Percentiles rank a stretch among this genome's conserved stretches.
These are phyloP conservation scores for Thermomucor indicae-seudaticae DNA, from an alignment of 371 early-diverging fungal species.

Conservation along the genomic window DNA sequence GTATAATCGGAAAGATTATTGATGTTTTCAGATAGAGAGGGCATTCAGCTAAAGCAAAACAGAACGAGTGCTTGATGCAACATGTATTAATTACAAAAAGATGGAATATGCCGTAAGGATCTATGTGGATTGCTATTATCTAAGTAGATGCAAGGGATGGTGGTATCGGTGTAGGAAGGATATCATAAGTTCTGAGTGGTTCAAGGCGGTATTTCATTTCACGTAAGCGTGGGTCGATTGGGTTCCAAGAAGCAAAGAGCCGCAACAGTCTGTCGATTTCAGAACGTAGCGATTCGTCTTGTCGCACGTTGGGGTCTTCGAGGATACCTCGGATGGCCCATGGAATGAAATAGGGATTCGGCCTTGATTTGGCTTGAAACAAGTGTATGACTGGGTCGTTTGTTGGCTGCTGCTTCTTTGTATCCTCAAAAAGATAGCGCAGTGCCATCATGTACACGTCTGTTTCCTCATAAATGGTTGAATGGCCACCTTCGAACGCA, in stretches of 20 bases:
- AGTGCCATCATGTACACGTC: slow-evolving; percentile 72
- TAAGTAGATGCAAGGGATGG: too few relatives aligned
- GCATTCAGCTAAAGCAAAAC: too few relatives aligned
- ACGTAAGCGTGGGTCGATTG: slow-evolving; percentile 59
- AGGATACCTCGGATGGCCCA: slow-evolving; percentile 85
- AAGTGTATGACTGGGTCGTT: slow-evolving; percentile 25
- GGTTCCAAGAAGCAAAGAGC: slow-evolving; percentile 76
- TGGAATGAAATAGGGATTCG: slow-evolving; percentile 85
- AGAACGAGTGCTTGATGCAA: too few relatives aligned
- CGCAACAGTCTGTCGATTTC: slow-evolving; percentile 60
- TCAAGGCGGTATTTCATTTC: slow-evolving; percentile 86
- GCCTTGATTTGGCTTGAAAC: slow-evolving; percentile 44
- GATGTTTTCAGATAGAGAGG: too few relatives aligned
- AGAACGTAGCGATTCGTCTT: slow-evolving; percentile 36
- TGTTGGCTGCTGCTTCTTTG: slow-evolving; percentile 11
- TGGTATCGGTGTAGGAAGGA: not conserved
- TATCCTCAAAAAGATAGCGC: slow-evolving; percentile 32
- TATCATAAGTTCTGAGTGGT: slow-evolving; percentile 43
- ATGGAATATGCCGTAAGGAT: too few relatives aligned
- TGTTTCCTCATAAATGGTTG: slow-evolving; percentile 85
- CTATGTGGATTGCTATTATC: too few relatives aligned
- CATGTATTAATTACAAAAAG: too few relatives aligned
- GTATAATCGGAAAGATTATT: too few relatives aligned
- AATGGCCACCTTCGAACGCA: slow-evolving; percentile 83
- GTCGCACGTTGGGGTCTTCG: slow-evolving; percentile 59